Conservation (phyloP, 345 rosid genomes). For the Arabidopsis suecica region DNA sequence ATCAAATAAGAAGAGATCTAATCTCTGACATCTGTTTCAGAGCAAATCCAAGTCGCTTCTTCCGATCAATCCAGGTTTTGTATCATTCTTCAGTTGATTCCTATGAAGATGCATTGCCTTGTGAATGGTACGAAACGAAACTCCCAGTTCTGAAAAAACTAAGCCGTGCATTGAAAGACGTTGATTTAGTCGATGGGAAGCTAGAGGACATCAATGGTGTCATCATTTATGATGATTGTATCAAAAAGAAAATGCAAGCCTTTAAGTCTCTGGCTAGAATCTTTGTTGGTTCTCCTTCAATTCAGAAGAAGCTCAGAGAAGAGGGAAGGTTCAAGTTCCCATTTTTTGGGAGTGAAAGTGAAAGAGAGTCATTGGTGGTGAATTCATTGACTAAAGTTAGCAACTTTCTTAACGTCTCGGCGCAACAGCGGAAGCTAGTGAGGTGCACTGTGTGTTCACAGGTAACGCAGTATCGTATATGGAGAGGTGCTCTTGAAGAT, state of each 20-base stretch:
- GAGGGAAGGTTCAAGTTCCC: slow-evolving; percentile 32
- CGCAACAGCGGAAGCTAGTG: slow-evolving; percentile 75
- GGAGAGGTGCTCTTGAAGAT: slow-evolving; percentile 70
- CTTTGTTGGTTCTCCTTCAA: slow-evolving; percentile 65
- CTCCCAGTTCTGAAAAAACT: slow-evolving; percentile 56
- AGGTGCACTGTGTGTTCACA: slow-evolving; percentile 62
- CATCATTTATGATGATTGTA: slow-evolving; percentile 52
- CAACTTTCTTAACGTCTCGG: slow-evolving; percentile 61
- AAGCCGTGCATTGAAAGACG: slow-evolving; percentile 47
- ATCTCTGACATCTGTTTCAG: slow-evolving; percentile 20
- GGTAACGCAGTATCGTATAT: slow-evolving; percentile 74
- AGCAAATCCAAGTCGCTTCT: slow-evolving; percentile 23
- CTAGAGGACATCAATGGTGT: slow-evolving; percentile 54
- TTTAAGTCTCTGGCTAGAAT: slow-evolving; percentile 69
- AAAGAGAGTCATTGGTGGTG: slow-evolving; percentile 63
- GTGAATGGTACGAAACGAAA: slow-evolving; percentile 57
- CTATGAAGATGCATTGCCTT: slow-evolving; percentile 43
- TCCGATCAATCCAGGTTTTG: slow-evolving; percentile 37
- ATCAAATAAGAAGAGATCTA: slow-evolving; percentile 31
- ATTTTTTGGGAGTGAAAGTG: slow-evolving; percentile 50
- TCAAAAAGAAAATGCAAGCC: slow-evolving; percentile 52
- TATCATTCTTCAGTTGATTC: slow-evolving; percentile 50
- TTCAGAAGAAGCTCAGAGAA: slow-evolving; percentile 55
- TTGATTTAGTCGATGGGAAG: slow-evolving; percentile 66
- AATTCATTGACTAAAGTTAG: slow-evolving; percentile 62